These are phyloP conservation scores for Fusarium veterinarium DNA, from an alignment of 2,329 filamentous ascomycete genomes.

Conservation along the genomic window DNA sequence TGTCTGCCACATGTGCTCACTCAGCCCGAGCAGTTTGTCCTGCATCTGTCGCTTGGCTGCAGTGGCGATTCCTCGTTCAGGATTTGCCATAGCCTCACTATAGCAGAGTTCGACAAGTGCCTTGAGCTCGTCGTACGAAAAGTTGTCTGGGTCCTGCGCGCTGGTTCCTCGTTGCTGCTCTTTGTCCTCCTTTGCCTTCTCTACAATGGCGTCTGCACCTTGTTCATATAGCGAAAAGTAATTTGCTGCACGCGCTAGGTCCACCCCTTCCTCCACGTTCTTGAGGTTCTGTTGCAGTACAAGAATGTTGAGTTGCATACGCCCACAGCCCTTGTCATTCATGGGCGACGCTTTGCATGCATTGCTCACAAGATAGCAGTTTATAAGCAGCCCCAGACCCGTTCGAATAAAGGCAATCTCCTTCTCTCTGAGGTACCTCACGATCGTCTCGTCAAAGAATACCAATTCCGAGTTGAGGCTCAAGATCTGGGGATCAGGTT, in stretches of 20 bases:
- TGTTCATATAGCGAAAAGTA: slow-evolving; percentile 77
- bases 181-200: slow-evolving; percentile 65
- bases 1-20: slow-evolving; percentile 77
- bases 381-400: slow-evolving; percentile 82
- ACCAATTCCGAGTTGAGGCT: slow-evolving; percentile 85
- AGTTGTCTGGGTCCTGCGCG: slow-evolving; percentile 56
- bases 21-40: slow-evolving; percentile 75
- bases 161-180: slow-evolving; percentile 51
- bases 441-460: slow-evolving; percentile 86
- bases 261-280: slow-evolving; percentile 81
- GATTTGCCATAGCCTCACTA: slow-evolving; percentile 73
- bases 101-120: slow-evolving; percentile 74
- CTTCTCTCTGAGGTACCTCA: slow-evolving; percentile 74
- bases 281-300: slow-evolving; percentile 97
- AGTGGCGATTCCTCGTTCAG: slow-evolving; percentile 74
- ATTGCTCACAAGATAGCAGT: slow-evolving; percentile 80
- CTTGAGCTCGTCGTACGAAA: slow-evolving; percentile 75
- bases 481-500: slow-evolving; percentile 84
- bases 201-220: slow-evolving; percentile 73
- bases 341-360: slow-evolving; percentile 79
- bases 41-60: slow-evolving; percentile 76
- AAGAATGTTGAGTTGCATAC: slow-evolving; percentile 92
- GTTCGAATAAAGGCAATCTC: slow-evolving; percentile 82
- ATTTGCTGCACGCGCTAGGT: slow-evolving; percentile 70
- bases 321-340: slow-evolving; percentile 84